Evolutionary conservation across 192 early-diverging fungal genomes (phyloP).

Genomic region (Gaertneriomyces sp.): DNA sequence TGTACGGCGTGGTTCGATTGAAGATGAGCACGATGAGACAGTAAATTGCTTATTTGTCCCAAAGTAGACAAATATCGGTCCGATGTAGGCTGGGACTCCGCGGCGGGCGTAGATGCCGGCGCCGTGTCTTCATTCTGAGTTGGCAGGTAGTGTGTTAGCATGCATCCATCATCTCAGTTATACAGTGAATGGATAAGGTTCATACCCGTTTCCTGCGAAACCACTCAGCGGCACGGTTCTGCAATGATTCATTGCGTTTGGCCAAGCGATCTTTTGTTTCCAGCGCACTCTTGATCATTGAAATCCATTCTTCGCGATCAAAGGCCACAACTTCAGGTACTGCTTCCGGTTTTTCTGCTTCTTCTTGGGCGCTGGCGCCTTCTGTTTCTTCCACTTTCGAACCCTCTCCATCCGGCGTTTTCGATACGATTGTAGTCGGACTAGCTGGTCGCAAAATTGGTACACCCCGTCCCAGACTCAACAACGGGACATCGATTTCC

Average conservation of each 20-base stretch:
- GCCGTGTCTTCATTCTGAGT: constrained; percentile 50
- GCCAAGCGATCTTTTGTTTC: constrained; percentile 46
- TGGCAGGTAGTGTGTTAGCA: constrained; percentile 12
- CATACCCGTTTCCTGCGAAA: constrained; percentile 54
- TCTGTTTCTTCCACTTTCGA: too few species aligned
- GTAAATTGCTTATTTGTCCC: constrained; percentile 33
- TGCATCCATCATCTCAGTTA: not conserved
- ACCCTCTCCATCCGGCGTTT: too few species aligned
- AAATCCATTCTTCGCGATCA: constrained; percentile 47
- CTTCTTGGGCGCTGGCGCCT: too few species aligned
- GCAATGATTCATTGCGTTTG: constrained; percentile 38
- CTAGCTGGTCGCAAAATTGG: too few species aligned
- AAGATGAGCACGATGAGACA: constrained; percentile 16
- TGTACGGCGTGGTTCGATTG: constrained; percentile 37
- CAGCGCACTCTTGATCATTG: constrained; percentile 33
- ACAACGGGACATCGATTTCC: too few species aligned
- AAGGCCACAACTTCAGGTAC: constrained; percentile 5
- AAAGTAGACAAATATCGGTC: constrained; percentile 40
- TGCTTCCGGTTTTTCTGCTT: not conserved
- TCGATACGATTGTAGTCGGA: too few species aligned
- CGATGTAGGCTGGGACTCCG: constrained; percentile 54
- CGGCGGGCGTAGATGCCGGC: constrained; percentile 43
- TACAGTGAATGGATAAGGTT: not conserved
- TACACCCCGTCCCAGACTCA: too few species aligned
- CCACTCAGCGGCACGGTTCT: constrained; percentile 55